A percentile compares a stretch with the other conserved stretches of the same genome.
Conservation (phyloP, 148 eudicot genomes). For the Amaranthus palmeri region DNA sequence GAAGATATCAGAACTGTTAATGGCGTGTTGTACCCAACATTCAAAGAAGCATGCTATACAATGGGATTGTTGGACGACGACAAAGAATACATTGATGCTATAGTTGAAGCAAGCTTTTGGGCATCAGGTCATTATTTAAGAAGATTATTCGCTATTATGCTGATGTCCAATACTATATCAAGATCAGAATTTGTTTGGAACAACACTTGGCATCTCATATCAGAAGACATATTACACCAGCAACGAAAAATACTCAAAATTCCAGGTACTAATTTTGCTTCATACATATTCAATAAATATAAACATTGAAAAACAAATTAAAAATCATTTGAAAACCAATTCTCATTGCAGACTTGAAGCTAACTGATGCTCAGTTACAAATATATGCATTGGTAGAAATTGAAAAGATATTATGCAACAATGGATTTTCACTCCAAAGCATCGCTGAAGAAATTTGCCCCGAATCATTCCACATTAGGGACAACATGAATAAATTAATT, state of each 20-base stretch:
- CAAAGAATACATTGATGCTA: conserved; percentile 15
- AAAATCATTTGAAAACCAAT: not conserved
- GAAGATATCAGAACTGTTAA: conserved; percentile 5
- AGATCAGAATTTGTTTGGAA: conserved; percentile 13
- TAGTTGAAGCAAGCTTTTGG: conserved; percentile 11
- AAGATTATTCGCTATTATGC: not conserved
- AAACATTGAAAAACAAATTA: not conserved
- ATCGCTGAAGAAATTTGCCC: too few species aligned
- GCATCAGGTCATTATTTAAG: conserved; percentile 1
- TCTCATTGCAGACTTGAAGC: not conserved
- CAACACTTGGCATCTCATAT: conserved; percentile 1
- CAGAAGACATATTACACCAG: conserved; percentile 2
- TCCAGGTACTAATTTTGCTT: not conserved
- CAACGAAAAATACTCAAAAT: not conserved
- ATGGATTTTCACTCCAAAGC: not conserved
- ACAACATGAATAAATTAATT: too few species aligned
- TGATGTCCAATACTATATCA: not conserved
- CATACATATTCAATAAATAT: not conserved
- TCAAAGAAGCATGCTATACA: conserved; percentile 1
- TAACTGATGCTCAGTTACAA: not conserved
- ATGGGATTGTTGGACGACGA: conserved; percentile 16
- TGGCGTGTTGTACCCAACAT: not conserved
- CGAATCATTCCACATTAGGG: too few species aligned
- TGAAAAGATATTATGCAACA: not conserved
- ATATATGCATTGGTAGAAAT: not conserved